Base-by-base conservation (phyloP, 208 protist genomes). In the Wallacemonas sp. region DNA sequence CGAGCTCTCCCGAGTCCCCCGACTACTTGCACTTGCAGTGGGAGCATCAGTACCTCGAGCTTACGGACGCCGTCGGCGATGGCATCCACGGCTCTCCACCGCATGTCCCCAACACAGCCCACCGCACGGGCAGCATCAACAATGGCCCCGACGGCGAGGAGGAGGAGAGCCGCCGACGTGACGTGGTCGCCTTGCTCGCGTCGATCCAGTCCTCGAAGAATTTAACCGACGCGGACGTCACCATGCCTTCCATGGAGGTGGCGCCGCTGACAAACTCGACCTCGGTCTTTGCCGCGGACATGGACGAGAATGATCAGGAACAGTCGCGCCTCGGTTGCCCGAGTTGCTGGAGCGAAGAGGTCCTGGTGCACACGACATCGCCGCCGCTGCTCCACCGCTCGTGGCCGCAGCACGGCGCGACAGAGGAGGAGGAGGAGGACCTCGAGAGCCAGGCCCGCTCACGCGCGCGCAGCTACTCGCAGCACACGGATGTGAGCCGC, bases 291-390 rank as follows among this genome's bases (percentile, higher is more conserved):
- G 52, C 18, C n/a, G 31, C 3, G 4, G 52, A 59, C 3, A 23
- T 3, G 29, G 32, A 59, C 31, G 52, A 59, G 31, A 59, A 44
- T n/a, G 52, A 59, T 7, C 48, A 32, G 25, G 48, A 55, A 29
- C 52, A 23, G 16, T 59, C 52, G 12, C 52, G 52, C 31, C 12
- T 59, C 31, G 52, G 52, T 10, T 59, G 52, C 32, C 3, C 31
- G 5, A 59, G 52, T n/a, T 41, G 32, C 31, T 59, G 52, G 52
- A 59, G 52, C 31, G 52, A 59, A 41, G 52, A 59, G 18, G 52
- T n/a, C 8, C 31, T 41, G n/a, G 16, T 8, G 16, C 36, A 59
- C 32, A 59, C 36, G 16, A 26, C n/a, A 12, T 49, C 52, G 4
- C 52, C 36, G 20, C 1, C 52, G 2, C 5, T 23, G 3, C 32